Conservation (phyloP, 345 rosid species). For the Hibiscus syriacus region DNA sequence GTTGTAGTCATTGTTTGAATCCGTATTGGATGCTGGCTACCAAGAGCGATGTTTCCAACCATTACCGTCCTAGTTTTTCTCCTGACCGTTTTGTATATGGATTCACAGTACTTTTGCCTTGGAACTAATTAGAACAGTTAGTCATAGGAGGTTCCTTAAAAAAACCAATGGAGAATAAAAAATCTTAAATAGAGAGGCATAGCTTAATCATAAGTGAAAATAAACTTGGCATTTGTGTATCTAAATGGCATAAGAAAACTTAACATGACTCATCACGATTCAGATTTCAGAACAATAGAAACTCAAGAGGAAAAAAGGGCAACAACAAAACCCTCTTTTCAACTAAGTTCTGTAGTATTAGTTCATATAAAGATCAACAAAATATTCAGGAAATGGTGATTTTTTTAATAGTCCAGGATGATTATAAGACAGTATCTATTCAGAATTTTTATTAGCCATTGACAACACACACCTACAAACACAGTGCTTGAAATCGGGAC, state of each 20-base stretch:
- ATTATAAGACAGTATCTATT: no score
- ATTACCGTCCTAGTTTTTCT: conserved; percentile 86
- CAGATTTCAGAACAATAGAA: background rate
- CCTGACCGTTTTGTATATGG: conserved; percentile 76
- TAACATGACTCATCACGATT: background rate
- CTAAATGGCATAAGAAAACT: background rate
- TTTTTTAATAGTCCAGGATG: no score
- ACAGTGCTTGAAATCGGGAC: no score
- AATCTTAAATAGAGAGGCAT: background rate
- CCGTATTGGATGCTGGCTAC: conserved; percentile 89
- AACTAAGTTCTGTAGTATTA: background rate
- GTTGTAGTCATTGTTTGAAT: conserved; percentile 95
- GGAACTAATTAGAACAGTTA: conserved; percentile 49
- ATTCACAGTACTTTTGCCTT: conserved; percentile 87
- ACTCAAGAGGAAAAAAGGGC: background rate
- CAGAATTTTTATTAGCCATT: no score
- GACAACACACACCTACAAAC: no score
- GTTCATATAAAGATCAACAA: background rate
- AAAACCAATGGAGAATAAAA: background rate
- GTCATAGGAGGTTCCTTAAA: background rate
- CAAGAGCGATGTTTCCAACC: conserved; percentile 93
- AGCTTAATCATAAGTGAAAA: background rate
- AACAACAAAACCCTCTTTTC: background rate
- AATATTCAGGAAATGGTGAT: no score
- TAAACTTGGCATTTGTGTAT: background rate